Percentiles rank a stretch among this genome's conserved stretches.
Conservation (phyloP, 2,329 filamentous ascomycete genomes). For the Calonectria pseudoreteaudii region DNA sequence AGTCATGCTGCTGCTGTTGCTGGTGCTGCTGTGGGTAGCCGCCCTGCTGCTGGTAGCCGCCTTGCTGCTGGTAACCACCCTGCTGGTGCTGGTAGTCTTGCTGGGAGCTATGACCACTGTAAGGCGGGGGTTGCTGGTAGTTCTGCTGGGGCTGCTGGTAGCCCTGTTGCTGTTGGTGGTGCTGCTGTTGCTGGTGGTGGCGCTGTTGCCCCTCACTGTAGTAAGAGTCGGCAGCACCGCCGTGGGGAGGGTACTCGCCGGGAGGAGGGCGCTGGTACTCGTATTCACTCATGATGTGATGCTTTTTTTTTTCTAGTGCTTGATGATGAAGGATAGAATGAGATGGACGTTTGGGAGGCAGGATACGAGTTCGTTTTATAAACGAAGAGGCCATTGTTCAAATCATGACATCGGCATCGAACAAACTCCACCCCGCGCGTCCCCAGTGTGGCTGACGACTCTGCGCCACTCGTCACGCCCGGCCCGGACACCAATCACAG, state of each 20-base stretch:
- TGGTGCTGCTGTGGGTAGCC: background rate
- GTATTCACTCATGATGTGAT: constrained; percentile 7
- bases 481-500: constrained; percentile 5
- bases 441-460: constrained; percentile 12
- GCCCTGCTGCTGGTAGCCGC: background rate
- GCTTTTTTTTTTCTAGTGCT: background rate
- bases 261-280: constrained; percentile 9
- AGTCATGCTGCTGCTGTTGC: background rate
- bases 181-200: background rate
- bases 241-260: background rate
- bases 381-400: background rate
- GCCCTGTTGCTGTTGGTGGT: background rate
- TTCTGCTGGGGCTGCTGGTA: background rate
- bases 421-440: constrained; percentile 13
- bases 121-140: background rate
- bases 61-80: constrained; percentile 1
- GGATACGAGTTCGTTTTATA: background rate
- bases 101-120: background rate
- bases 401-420: background rate
- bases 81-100: constrained; percentile 2
- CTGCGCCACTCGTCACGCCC: constrained; percentile 9
- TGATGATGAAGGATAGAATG: background rate
- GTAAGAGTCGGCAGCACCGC: background rate
- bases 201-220: background rate
- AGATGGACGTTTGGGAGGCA: too few species aligned